Percentiles rank a stretch among this genome's conserved stretches.
Evolutionary conservation across 768 basidiomycete species (phyloP).

Genomic region (Kwoniella sp.): DNA sequence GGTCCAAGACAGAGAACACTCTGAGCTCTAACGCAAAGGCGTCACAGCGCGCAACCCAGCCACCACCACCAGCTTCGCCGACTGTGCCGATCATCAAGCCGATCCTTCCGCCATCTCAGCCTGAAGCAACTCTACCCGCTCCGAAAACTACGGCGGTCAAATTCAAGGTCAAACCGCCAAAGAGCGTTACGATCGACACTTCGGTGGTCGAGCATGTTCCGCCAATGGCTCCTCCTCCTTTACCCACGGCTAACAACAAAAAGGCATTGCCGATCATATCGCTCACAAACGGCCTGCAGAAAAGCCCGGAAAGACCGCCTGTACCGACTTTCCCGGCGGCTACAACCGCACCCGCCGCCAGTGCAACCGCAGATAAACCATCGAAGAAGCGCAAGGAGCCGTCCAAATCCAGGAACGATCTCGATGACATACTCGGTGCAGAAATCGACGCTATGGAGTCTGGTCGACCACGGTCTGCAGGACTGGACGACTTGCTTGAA

Average conservation of each 20-base stretch:
- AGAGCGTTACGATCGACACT: slow-evolving; percentile 22
- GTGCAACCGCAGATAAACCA: slow-evolving; percentile 5
- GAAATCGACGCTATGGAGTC: slow-evolving; percentile 55
- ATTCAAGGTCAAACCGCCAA: slow-evolving; percentile 48
- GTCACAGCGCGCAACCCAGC: slow-evolving; percentile 9
- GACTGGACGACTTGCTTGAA: slow-evolving; percentile 20
- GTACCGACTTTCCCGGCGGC: slow-evolving; percentile 27
- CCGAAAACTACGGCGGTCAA: slow-evolving; percentile 28
- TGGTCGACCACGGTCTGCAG: slow-evolving; percentile 7
- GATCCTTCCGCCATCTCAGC: slow-evolving; percentile 5
- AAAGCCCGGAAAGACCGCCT: slow-evolving; percentile 33
- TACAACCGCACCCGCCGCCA: not conserved
- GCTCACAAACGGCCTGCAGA: not conserved
- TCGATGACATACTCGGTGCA: slow-evolving; percentile 52
- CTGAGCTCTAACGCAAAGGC: slow-evolving; percentile 38
- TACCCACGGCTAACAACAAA: slow-evolving; percentile 8
- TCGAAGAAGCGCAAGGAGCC: slow-evolving; percentile 37
- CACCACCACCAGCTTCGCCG: not conserved
- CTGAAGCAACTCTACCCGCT: slow-evolving; percentile 4
- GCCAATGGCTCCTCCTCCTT: slow-evolving; percentile 41
- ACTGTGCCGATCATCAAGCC: not conserved
- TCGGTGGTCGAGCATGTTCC: slow-evolving; percentile 17
- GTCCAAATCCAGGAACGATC: slow-evolving; percentile 18
- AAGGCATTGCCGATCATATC: not conserved
- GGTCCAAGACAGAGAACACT: slow-evolving; percentile 65